phyloP scores from a whole-genome alignment of 2,329 filamentous ascomycete genomes.

The Talaromyces marneffei region DNA sequence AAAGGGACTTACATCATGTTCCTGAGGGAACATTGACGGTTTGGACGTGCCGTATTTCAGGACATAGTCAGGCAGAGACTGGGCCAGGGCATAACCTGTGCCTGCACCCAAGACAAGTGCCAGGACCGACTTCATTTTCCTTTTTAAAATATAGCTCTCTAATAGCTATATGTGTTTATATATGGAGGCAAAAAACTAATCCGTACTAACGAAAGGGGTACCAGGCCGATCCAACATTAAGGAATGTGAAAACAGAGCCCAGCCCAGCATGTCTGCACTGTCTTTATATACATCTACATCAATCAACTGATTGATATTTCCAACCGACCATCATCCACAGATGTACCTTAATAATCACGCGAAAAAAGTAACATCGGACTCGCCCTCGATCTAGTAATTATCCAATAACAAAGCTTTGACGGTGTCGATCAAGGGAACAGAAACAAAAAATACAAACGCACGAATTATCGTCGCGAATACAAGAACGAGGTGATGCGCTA shows the following conservation, averaged over 20 bases:
- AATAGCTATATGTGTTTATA: not conserved
- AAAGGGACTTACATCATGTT: not conserved
- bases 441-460: not conserved
- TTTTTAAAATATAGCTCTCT: not conserved
- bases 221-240: not conserved
- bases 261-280: too few relatives aligned
- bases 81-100: not conserved
- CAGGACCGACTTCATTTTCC: slow-evolving; percentile 7
- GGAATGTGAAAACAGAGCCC: not conserved
- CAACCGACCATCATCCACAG: not conserved
- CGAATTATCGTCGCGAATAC: not conserved
- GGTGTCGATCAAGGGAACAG: not conserved
- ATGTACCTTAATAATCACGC: not conserved
- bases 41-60: slow-evolving; percentile 7
- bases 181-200: not conserved
- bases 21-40: too few relatives aligned
- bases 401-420: not conserved
- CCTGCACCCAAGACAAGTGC: not conserved
- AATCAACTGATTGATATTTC: too few relatives aligned
- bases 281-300: not conserved
- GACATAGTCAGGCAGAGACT: slow-evolving; percentile 11
- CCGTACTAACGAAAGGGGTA: too few relatives aligned
- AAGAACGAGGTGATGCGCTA: not conserved
- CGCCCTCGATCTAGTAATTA: not conserved
- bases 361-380: not conserved